A percentile compares a stretch with the other conserved stretches of the same genome.
phyloP scores from a whole-genome alignment of 1,139 yeast species.

The Saccharomyces uvarum region DNA sequence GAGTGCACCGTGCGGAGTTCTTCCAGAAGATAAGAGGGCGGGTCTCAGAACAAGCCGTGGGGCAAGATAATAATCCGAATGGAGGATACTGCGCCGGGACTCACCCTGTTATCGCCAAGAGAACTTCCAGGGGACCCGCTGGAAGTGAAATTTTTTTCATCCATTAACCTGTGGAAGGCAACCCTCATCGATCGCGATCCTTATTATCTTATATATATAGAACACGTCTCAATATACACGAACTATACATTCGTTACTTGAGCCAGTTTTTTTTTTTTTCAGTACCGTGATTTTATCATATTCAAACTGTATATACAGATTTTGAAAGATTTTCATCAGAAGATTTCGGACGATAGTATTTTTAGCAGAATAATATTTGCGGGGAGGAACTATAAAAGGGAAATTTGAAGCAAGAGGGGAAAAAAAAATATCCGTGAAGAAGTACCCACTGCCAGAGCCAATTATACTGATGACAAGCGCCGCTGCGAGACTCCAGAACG shows the following conservation, averaged over 20 bases:
- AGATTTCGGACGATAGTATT: background rate
- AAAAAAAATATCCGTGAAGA: background rate
- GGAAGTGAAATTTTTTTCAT: background rate
- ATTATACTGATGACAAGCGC: background rate
- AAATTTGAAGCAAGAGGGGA: background rate
- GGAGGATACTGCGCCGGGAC: background rate
- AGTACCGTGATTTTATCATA: background rate
- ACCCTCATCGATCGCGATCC: background rate
- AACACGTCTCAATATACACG: background rate
- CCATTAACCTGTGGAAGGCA: background rate
- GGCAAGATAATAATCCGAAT: background rate
- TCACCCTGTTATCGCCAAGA: background rate
- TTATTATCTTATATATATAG: background rate
- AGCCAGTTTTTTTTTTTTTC: background rate
- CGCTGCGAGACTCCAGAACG: slow-evolving; percentile 2
- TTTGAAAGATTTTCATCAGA: background rate
- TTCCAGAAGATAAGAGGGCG: background rate
- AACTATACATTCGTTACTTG: too few relatives aligned
- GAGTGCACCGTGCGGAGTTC: background rate
- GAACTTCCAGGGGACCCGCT: background rate
- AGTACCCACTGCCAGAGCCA: background rate
- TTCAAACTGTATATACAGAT: background rate
- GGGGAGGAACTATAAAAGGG: background rate
- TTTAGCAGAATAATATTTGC: background rate
- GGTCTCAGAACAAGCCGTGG: background rate